phyloP scores from a whole-genome alignment of 768 basidiomycete genomes.

The Kwoniella europaea region DNA sequence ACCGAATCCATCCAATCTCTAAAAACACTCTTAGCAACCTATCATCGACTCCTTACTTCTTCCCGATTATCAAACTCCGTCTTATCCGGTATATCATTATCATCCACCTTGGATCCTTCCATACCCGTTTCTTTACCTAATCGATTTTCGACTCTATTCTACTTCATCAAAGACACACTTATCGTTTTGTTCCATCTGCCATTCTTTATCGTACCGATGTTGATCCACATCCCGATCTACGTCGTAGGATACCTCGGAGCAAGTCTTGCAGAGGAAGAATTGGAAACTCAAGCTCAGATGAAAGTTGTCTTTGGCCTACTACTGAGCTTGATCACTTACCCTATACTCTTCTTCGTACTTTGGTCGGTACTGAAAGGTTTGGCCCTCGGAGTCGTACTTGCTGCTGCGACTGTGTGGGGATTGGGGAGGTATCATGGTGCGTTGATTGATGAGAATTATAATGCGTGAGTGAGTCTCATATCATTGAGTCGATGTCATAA shows the following conservation, averaged over 20 bases:
- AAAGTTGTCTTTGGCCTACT: conserved; percentile 84
- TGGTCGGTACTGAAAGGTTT: conserved; percentile 85
- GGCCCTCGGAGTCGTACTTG: conserved; percentile 72
- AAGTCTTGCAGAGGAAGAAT: conserved; percentile 76
- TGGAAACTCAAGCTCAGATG: conserved; percentile 96
- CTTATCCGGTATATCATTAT: conserved; percentile 81
- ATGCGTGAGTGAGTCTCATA: too few relatives aligned
- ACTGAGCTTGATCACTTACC: conserved; percentile 77
- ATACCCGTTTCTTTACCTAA: conserved; percentile 76
- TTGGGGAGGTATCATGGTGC: conserved; percentile 84
- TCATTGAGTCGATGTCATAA: too few relatives aligned
- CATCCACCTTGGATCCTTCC: conserved; percentile 79
- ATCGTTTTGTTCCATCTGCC: conserved; percentile 75
- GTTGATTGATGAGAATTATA: conserved; percentile 84
- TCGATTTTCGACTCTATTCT: conserved; percentile 76
- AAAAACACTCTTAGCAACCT: conserved; percentile 76
- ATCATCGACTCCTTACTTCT: conserved; percentile 82
- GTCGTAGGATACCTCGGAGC: conserved; percentile 77
- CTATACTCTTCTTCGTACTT: conserved; percentile 77
- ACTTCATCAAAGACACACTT: conserved; percentile 79
- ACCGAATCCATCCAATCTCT: conserved; percentile 68
- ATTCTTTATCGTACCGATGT: conserved; percentile 83
- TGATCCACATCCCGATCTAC: conserved; percentile 70
- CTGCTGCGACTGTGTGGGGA: conserved; percentile 71
- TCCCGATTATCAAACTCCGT: conserved; percentile 83